Base-by-base conservation (phyloP, 2,329 filamentous ascomycete species). In the Exophiala viscosa region DNA sequence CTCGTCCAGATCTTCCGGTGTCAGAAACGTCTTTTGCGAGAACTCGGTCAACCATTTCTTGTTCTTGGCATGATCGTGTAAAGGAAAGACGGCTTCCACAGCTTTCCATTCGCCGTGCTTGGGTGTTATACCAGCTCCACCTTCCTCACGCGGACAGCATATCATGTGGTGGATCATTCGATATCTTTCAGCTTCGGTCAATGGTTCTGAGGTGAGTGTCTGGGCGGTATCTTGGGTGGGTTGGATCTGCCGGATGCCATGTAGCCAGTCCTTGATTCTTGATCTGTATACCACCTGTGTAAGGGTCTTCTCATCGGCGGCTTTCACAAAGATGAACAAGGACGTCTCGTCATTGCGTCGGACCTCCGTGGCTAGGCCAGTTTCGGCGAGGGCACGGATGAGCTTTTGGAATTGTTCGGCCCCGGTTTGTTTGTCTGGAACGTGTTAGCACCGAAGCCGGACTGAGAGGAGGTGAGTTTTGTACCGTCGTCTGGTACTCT, bases 221-320 rank as follows among this genome's bases (percentile, higher is more conserved):
- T 82, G 76, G 43, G 80, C 73, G 14, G 89, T 82, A 60, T 95
- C 84, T 65, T 84, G 85, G 50, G 84, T 80, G 0, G 92, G 92
- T 33, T 90, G 84, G 15, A 83, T 81, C 45, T 87, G 80, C 58
- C 90, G 85, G 49, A 96, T 86, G 47, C 91, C 90, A 67, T 93
- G 87, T 32, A 97, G 82, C 90, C 91, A 99, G 72, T 97, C 93
- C 67, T 90, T 88, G 14, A 96, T 85, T 59, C 93, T 87, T 50
- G 88, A 88, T 60, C 90, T 83, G 70, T 96, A 95, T 45, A 96
- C 81, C 64, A 95, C 88, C 59, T 85, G 83, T 54, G 81, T 82
- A 54, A 99, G 78, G 59, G 90, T 82, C 62, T 84, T 78, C 57
- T 86, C 79, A 17, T 89, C 90, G 33, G 86, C 84, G 38, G 95